These are phyloP conservation scores for Magnusiomyces tetraspermus DNA, from an alignment of 1,139 yeast species.

Conservation along the genomic window DNA sequence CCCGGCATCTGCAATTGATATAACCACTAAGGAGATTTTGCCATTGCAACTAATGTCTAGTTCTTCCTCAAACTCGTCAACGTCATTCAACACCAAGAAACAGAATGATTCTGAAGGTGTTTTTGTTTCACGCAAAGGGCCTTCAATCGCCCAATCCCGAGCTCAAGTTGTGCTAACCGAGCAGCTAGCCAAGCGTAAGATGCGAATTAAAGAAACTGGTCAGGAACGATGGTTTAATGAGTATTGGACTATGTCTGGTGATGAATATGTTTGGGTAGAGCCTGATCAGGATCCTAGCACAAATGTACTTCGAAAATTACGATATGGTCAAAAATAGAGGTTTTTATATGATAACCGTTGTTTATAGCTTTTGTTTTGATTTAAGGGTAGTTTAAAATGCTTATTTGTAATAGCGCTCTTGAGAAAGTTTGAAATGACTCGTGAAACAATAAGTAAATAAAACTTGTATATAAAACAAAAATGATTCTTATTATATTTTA, in stretches of 20 bases:
- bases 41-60: background rate
- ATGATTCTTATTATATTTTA: too few relatives aligned
- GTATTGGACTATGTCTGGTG: constrained; percentile 69
- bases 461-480: too few relatives aligned
- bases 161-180: background rate
- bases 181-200: constrained; percentile 4
- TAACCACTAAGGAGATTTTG: background rate
- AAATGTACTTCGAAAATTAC: background rate
- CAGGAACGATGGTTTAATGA: constrained; percentile 36
- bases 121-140: background rate
- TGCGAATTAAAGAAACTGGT: constrained; percentile 7
- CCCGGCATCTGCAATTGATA: background rate
- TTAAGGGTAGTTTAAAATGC: too few relatives aligned
- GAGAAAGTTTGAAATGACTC: too few relatives aligned
- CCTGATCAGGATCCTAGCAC: constrained; percentile 61
- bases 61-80: background rate
- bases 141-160: background rate
- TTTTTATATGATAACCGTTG: too few relatives aligned
- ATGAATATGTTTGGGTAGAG: constrained; percentile 70
- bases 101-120: too few relatives aligned
- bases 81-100: constrained; percentile 1
- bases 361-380: too few relatives aligned
- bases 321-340: background rate
- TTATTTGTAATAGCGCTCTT: too few relatives aligned
- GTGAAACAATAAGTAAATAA: too few relatives aligned